A percentile compares a stretch with the other conserved stretches of the same genome.
phyloP scores from a whole-genome alignment of 768 basidiomycete genomes.

The Mycena sanguinolenta region DNA sequence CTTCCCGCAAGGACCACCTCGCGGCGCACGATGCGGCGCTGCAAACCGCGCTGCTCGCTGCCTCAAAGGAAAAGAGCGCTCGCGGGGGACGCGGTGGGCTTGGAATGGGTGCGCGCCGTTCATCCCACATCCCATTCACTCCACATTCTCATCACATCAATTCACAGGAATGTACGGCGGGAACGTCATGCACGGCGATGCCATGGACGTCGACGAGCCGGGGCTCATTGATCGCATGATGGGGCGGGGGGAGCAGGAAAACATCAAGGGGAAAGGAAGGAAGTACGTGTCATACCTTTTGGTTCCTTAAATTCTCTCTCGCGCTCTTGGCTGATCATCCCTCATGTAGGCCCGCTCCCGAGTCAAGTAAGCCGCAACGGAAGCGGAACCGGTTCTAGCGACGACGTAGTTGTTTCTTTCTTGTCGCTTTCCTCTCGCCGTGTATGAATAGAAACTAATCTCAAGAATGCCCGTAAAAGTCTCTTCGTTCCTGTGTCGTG shows the following conservation, averaged over 20 bases:
- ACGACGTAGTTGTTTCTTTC: too few relatives aligned
- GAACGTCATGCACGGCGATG: constrained; percentile 41
- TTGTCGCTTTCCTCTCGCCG: too few relatives aligned
- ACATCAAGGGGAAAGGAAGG: constrained; percentile 67
- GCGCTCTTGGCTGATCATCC: constrained; percentile 4
- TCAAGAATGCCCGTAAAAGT: too few relatives aligned
- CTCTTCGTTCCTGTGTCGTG: too few relatives aligned
- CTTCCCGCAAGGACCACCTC: constrained; percentile 54
- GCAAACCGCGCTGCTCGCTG: constrained; percentile 69
- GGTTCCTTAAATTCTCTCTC: neutral
- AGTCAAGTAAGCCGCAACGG: constrained; percentile 61
- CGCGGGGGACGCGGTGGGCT: constrained; percentile 43
- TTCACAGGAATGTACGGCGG: constrained; percentile 24
- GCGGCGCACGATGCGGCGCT: constrained; percentile 69
- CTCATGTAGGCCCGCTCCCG: constrained; percentile 53
- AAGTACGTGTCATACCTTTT: constrained; percentile 66
- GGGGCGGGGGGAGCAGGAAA: constrained; percentile 43
- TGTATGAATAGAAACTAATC: too few relatives aligned
- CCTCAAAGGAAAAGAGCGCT: constrained; percentile 68
- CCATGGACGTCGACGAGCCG: constrained; percentile 80
- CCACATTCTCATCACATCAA: neutral
- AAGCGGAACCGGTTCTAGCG: constrained; percentile 71
- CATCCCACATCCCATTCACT: neutral
- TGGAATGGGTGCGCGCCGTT: constrained; percentile 35
- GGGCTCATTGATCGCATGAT: constrained; percentile 19